Evolutionary conservation across 306 rosid species (phyloP), one percentile per base, ranked within the genome.

Genomic region (Quercus suber): DNA sequence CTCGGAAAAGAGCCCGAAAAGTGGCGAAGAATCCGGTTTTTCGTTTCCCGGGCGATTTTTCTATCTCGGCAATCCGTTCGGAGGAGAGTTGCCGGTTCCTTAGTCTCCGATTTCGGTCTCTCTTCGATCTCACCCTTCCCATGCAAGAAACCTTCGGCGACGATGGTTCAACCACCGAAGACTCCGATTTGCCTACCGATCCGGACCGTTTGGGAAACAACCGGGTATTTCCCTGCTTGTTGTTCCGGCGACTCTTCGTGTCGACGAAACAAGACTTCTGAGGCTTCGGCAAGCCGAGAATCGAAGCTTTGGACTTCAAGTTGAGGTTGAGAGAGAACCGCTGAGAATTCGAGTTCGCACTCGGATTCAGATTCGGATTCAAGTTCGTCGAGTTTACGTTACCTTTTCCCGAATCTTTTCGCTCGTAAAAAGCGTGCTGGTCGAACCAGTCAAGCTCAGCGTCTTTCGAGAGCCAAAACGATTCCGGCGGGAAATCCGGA

Each of bases 91-190:
- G 89, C 60, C 92, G 97, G 49, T 37, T 84, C 87, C 90, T 78
- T 78, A 80, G 43, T 57, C 91, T 76, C 0, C 97, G 89, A 64
- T 84, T 90, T 71, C 92, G 84, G 64, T 88, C 94, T 5, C 92
- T 81, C 86, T 83, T 95, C 12, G 99, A 95, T 87, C 97, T 86
- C 73, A 95, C 99, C 71, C 94, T 86, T 5, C 99, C 99, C 78
- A 95, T 95, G 58, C 99, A 95, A 0, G 99, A 95, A 10, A 95
- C 99, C 86, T 95, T 95, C 10, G 99, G 99, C 13, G 99, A 95
- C 7, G 94, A 83, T 7, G 99, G 99, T 64, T 95, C 99, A 52
- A 81, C 33, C 78, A 90, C 41, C 25, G 82, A 19, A 5, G 86
- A 31, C 27, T 83, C 96, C 5, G 96, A 84, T 85, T 91, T 92